A percentile compares a stretch with the other conserved stretches of the same genome.
These are phyloP conservation scores for Chromera velia DNA, from an alignment of 73 alveolate genomes.

Conservation along the genomic window DNA sequence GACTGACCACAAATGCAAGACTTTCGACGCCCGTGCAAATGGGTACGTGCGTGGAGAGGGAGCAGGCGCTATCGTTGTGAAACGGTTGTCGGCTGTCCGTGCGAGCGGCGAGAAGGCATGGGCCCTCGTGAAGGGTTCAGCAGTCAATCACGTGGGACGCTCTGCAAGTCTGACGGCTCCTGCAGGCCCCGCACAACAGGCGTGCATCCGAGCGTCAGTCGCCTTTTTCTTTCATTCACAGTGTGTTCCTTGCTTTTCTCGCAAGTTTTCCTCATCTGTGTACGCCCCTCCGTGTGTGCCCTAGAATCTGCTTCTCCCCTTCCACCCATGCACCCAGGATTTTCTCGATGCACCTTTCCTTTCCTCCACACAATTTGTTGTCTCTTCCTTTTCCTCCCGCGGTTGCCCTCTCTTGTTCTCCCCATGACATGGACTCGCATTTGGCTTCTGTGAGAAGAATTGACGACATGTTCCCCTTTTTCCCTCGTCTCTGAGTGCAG, in stretches of 20 bases:
- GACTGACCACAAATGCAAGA: neutral
- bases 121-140: conserved; percentile 25
- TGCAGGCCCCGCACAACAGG: conserved; percentile 38
- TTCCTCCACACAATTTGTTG: too few relatives aligned
- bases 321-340: conserved; percentile 5
- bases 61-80: neutral
- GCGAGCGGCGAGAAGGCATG: neutral
- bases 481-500: too few relatives aligned
- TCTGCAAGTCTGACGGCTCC: conserved; percentile 39
- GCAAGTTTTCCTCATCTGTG: too few relatives aligned
- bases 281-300: too few relatives aligned
- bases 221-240: too few relatives aligned
- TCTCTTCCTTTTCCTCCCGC: too few relatives aligned
- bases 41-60: conserved; percentile 21
- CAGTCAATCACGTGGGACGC: conserved; percentile 40
- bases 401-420: too few relatives aligned
- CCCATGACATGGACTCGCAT: too few relatives aligned
- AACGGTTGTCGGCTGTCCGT: neutral
- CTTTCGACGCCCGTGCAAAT: conserved; percentile 8
- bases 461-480: too few relatives aligned
- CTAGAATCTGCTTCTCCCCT: too few relatives aligned
- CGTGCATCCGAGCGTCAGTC: conserved; percentile 18
- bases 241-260: too few relatives aligned
- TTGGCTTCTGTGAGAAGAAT: too few relatives aligned
- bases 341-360: conserved; percentile 1